These are phyloP conservation scores for Wickerhamiella dianesei DNA, from an alignment of 805 yeast species.

Conservation along the genomic window DNA sequence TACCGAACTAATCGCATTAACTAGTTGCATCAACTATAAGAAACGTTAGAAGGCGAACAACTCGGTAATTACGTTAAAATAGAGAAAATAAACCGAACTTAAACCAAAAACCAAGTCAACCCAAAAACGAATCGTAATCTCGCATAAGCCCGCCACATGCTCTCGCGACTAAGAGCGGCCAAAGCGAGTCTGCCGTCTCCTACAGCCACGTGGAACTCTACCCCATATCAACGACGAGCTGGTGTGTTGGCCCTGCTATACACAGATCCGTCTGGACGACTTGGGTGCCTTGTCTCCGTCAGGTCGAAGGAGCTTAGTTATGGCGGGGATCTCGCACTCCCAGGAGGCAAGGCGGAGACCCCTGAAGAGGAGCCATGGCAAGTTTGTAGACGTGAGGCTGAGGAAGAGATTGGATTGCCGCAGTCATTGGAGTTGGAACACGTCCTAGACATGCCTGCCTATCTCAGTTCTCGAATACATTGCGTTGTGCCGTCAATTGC, in stretches of 20 bases:
- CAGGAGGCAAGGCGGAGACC: constrained; percentile 84
- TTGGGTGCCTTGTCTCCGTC: constrained; percentile 44
- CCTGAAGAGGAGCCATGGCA: constrained; percentile 50
- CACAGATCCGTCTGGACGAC: not conserved
- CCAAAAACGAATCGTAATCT: not conserved
- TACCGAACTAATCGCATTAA: not conserved
- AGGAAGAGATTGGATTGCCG: constrained; percentile 70
- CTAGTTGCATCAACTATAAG: too few relatives aligned
- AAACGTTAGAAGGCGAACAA: too few relatives aligned
- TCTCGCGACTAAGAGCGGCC: not conserved
- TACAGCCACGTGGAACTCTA: constrained; percentile 3
- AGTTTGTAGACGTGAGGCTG: constrained; percentile 70
- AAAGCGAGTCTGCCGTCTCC: constrained; percentile 3
- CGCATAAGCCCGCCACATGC: not conserved
- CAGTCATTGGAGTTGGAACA: constrained; percentile 5
- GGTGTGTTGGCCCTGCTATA: constrained; percentile 9
- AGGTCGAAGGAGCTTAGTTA: constrained; percentile 60
- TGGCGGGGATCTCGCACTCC: constrained; percentile 83
- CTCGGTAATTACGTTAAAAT: too few relatives aligned
- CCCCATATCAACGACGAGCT: constrained; percentile 5
- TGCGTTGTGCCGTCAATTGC: constrained; percentile 65
- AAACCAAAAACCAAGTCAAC: too few relatives aligned
- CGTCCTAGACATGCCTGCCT: constrained; percentile 50
- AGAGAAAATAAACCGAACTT: too few relatives aligned
- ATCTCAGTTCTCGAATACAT: constrained; percentile 64